These are phyloP conservation scores for Paramecium primaurelia DNA, from an alignment of 73 alveolate species.

Conservation along the genomic window DNA sequence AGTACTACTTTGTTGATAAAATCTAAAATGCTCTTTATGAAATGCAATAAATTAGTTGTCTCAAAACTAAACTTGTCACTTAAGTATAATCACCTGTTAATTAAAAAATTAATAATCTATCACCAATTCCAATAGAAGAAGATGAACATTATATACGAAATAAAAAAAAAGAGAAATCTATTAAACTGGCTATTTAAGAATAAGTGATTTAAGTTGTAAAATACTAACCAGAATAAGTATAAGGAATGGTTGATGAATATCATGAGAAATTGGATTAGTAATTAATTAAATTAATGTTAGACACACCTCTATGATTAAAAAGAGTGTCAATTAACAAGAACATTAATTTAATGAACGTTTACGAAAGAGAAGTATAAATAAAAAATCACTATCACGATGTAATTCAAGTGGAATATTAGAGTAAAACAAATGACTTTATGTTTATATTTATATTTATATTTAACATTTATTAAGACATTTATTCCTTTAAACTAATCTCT, in stretches of 20 bases:
- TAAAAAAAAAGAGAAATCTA: constrained; percentile 25
- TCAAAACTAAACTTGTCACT: background rate
- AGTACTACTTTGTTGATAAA: constrained; percentile 33
- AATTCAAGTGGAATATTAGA: constrained; percentile 1
- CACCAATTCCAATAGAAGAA: background rate
- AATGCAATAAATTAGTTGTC: background rate
- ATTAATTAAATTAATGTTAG: background rate
- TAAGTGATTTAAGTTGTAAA: background rate
- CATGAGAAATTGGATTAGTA: constrained; percentile 37
- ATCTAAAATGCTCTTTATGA: constrained; percentile 5
- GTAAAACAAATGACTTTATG: background rate
- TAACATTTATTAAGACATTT: background rate
- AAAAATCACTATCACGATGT: constrained; percentile 15
- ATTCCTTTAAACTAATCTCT: background rate
- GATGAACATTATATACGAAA: background rate
- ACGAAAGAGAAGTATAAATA: constrained; percentile 35
- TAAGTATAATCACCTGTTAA: background rate
- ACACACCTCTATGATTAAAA: background rate
- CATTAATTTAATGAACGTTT: background rate
- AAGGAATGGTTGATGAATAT: background rate
- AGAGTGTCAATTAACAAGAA: background rate
- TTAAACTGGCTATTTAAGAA: background rate
- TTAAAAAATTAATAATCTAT: background rate
- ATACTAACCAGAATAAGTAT: background rate
- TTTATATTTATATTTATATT: background rate